Percentiles rank a stretch among this genome's conserved stretches.
phyloP scores from a whole-genome alignment of 2,329 filamentous ascomycete genomes.

The Aureobasidium sp. region DNA sequence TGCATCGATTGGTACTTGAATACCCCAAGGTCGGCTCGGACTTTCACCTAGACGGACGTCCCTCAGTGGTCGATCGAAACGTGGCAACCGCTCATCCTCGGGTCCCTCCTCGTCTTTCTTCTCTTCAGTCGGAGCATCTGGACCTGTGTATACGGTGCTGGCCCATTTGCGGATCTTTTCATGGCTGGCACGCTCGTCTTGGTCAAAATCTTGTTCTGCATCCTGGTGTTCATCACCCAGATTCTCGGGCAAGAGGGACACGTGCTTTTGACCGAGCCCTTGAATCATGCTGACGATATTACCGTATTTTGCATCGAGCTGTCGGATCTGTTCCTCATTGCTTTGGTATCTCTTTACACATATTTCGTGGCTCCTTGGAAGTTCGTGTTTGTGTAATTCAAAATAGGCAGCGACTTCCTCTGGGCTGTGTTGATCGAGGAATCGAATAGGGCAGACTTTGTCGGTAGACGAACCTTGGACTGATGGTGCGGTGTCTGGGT shows the following conservation, averaged over 20 bases:
- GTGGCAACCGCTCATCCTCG: slow-evolving; percentile 58
- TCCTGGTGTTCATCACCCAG: slow-evolving; percentile 40
- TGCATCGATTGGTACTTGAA: slow-evolving; percentile 59
- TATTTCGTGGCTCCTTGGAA: slow-evolving; percentile 87
- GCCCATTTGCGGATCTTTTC: slow-evolving; percentile 83
- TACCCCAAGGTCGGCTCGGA: slow-evolving; percentile 88
- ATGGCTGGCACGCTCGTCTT: slow-evolving; percentile 47
- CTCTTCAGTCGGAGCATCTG: slow-evolving; percentile 33
- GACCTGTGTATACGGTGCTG: slow-evolving; percentile 51
- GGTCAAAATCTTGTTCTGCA: slow-evolving; percentile 26
- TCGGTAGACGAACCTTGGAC: slow-evolving; percentile 21
- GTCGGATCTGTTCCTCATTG: slow-evolving; percentile 75
- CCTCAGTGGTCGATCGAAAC: slow-evolving; percentile 78
- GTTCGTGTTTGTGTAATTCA: slow-evolving; percentile 89
- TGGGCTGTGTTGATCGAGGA: slow-evolving; percentile 82
- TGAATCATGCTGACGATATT: slow-evolving; percentile 92
- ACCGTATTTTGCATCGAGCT: slow-evolving; percentile 90
- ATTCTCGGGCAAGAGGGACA: slow-evolving; percentile 68
- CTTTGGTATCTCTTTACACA: slow-evolving; percentile 85
- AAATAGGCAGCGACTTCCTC: slow-evolving; percentile 92
- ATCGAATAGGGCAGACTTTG: slow-evolving; percentile 86
- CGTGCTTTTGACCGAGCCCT: slow-evolving; percentile 78
- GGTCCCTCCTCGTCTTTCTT: slow-evolving; percentile 52
- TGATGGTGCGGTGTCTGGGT: slow-evolving; percentile 14
- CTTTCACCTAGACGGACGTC: slow-evolving; percentile 92